Conservation (phyloP, 352 stramenopile genomes). For the Stramenopiles sp. region DNA sequence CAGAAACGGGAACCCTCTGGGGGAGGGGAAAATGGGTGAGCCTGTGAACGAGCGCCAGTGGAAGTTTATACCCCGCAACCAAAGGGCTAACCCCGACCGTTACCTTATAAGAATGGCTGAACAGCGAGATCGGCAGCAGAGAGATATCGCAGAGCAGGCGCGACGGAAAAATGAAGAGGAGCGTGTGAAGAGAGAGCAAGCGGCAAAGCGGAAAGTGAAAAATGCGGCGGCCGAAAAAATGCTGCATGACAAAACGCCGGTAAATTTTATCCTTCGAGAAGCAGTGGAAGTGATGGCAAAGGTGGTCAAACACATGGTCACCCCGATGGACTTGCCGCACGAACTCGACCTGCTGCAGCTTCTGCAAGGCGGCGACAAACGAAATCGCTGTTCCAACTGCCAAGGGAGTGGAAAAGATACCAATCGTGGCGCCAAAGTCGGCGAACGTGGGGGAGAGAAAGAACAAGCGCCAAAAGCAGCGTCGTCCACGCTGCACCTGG, state of each 20-base stretch:
- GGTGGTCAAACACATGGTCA: neutral
- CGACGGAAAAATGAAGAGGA: neutral
- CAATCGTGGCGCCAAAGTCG: no score
- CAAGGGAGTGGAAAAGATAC: neutral
- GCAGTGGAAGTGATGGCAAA: neutral
- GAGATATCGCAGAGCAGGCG: neutral
- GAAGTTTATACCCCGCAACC: neutral
- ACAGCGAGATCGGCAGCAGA: neutral
- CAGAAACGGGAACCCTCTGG: neutral
- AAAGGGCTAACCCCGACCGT: no score
- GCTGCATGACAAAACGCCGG: no score
- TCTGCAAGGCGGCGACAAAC: neutral
- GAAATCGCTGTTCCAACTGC: neutral
- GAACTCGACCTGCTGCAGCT: neutral
- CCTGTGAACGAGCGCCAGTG: neutral
- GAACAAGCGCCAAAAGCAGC: neutral
- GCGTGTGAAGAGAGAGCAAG: neutral
- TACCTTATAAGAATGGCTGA: neutral
- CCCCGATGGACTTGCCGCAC: neutral
- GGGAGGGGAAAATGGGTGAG: neutral
- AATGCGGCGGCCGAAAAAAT: no score
- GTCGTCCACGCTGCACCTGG: no score
- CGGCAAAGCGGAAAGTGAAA: neutral
- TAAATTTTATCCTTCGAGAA: neutral
- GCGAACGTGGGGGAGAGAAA: neutral